phyloP scores from a whole-genome alignment of 305 asterid genomes.

The Fraxinus velutina region DNA sequence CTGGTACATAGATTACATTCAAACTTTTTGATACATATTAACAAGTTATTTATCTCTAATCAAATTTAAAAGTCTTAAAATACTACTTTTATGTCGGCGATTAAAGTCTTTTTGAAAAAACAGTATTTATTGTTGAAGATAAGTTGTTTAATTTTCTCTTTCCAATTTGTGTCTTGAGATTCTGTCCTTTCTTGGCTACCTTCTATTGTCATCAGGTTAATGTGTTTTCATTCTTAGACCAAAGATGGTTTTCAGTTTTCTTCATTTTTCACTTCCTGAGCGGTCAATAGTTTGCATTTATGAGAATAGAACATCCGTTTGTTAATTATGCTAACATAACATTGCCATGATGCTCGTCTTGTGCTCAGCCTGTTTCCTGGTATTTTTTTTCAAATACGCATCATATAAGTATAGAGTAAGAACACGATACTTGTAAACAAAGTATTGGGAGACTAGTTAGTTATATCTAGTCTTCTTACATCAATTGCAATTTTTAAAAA shows the following conservation, averaged over 20 bases:
- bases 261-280: neutral
- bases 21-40: neutral
- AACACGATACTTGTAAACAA: neutral
- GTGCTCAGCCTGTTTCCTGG: neutral
- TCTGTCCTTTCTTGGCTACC: neutral
- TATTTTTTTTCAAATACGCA: neutral
- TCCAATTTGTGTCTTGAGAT: neutral
- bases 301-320: neutral
- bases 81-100: neutral
- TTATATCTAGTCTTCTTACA: neutral
- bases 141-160: neutral
- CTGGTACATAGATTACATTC: neutral
- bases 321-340: neutral
- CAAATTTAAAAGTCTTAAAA: neutral
- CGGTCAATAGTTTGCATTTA: neutral
- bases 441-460: neutral
- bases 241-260: neutral
- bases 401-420: neutral
- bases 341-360: neutral
- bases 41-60: neutral
- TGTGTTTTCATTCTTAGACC: neutral
- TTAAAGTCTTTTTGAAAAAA: neutral
- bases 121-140: neutral
- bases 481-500: neutral
- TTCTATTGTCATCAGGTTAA: neutral